phyloP scores from a whole-genome alignment of 2,329 filamentous ascomycete genomes.

The Incumbomyces delicatus region DNA sequence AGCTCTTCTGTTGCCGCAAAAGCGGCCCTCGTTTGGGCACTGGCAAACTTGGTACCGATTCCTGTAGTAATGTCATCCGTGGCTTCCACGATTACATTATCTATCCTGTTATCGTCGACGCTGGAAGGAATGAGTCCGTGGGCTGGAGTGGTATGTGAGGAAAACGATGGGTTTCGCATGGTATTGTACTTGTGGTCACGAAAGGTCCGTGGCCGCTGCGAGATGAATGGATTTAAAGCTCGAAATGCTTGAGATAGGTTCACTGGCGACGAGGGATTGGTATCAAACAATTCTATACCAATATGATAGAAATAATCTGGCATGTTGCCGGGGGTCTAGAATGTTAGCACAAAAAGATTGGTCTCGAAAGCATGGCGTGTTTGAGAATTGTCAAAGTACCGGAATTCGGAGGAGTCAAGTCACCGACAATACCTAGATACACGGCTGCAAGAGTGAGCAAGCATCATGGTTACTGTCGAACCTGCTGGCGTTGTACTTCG shows the following conservation, averaged over 20 bases:
- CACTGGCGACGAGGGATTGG: slow-evolving; percentile 13
- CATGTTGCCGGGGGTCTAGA: slow-evolving; percentile 34
- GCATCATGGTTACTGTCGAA: no score
- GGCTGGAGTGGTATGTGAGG: neutral
- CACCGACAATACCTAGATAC: no score
- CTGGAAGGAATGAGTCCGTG: slow-evolving; percentile 21
- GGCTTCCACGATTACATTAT: slow-evolving; percentile 66
- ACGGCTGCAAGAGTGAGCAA: no score
- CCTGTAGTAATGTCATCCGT: slow-evolving; percentile 51
- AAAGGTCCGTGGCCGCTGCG: neutral
- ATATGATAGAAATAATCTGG: slow-evolving; percentile 56
- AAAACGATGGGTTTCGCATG: slow-evolving; percentile 10
- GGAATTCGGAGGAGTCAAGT: no score
- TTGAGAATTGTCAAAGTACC: no score
- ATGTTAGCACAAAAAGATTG: neutral
- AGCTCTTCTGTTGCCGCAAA: slow-evolving; percentile 69
- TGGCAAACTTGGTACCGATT: slow-evolving; percentile 47
- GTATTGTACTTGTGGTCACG: slow-evolving; percentile 6
- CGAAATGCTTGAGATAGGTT: slow-evolving; percentile 14
- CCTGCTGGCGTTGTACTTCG: no score
- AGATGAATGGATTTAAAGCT: slow-evolving; percentile 17
- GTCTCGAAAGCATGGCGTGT: no score
- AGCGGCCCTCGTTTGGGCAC: slow-evolving; percentile 71
- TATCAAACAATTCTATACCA: slow-evolving; percentile 48
- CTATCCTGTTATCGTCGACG: slow-evolving; percentile 65